Evolutionary conservation across 2,329 filamentous ascomycete genomes (phyloP).

Genomic region (Aspergillus ibericus): DNA sequence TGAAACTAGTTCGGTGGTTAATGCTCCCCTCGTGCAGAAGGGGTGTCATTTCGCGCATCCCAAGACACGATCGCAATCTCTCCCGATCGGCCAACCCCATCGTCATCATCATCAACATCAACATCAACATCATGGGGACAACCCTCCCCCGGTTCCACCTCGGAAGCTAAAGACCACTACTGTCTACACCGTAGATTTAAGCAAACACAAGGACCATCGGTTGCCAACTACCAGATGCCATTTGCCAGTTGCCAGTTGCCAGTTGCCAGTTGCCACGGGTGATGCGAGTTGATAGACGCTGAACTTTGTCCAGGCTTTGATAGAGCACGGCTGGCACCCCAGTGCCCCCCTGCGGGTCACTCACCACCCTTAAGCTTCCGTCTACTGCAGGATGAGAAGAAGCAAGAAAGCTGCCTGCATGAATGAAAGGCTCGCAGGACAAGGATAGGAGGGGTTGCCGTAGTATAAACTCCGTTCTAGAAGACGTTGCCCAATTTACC

Average conservation of each 20-base stretch:
- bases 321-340: no score
- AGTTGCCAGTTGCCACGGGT: not conserved
- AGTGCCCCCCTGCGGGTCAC: no score
- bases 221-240: no score
- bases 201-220: no score
- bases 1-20: not conserved
- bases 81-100: not conserved
- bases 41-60: not conserved
- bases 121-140: not conserved
- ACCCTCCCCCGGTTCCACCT: conserved; percentile 8
- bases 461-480: not conserved
- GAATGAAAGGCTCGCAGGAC: not conserved
- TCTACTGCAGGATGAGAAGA: no score
- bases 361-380: no score
- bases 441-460: not conserved
- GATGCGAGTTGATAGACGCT: not conserved
- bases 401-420: not conserved
- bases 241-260: not conserved
- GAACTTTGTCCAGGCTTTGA: no score
- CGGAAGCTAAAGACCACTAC: conserved; percentile 10
- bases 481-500: not conserved
- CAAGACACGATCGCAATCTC: not conserved
- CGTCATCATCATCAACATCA: not conserved
- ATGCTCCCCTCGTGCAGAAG: not conserved
- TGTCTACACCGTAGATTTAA: not conserved